Evolutionary conservation across 169 alveolate species (phyloP).

Genomic region (Cryptosporidium ubiquitum): DNA sequence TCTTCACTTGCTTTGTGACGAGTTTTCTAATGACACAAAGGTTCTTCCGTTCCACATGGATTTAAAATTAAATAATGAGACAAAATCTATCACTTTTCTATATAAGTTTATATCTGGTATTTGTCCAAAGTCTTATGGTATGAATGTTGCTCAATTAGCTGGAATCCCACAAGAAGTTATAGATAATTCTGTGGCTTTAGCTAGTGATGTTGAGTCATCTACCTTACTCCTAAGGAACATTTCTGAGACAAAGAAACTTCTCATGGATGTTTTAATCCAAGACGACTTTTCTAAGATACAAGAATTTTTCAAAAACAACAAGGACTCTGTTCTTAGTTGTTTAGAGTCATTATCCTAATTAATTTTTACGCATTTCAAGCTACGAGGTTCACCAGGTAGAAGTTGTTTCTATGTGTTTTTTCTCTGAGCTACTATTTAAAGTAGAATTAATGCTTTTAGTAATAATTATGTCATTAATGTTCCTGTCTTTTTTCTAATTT

Average conservation of each 20-base stretch:
- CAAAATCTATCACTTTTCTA: constrained; percentile 84
- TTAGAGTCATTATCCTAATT: background rate
- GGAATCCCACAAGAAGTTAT: constrained; percentile 86
- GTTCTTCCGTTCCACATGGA: constrained; percentile 77
- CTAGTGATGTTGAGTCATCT: constrained; percentile 46
- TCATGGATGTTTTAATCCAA: background rate
- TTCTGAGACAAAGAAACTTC: background rate
- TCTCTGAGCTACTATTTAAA: background rate
- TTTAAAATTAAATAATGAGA: constrained; percentile 77
- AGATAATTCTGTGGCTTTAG: constrained; percentile 53
- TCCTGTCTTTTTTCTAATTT: background rate
- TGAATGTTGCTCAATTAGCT: constrained; percentile 96
- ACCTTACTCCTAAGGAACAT: constrained; percentile 19
- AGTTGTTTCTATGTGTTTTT: background rate
- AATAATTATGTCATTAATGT: background rate
- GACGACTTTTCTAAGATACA: constrained; percentile 2
- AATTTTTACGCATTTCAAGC: background rate
- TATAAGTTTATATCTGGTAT: constrained; percentile 93
- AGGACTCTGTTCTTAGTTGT: background rate
- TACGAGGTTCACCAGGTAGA: background rate
- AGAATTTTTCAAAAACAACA: constrained; percentile 24
- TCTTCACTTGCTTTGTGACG: constrained; percentile 89
- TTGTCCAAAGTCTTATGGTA: constrained; percentile 96
- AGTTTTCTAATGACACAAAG: constrained; percentile 75
- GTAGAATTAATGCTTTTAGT: no score